phyloP scores from a whole-genome alignment of 352 stramenopile genomes.

The Plasmopara muralis region DNA sequence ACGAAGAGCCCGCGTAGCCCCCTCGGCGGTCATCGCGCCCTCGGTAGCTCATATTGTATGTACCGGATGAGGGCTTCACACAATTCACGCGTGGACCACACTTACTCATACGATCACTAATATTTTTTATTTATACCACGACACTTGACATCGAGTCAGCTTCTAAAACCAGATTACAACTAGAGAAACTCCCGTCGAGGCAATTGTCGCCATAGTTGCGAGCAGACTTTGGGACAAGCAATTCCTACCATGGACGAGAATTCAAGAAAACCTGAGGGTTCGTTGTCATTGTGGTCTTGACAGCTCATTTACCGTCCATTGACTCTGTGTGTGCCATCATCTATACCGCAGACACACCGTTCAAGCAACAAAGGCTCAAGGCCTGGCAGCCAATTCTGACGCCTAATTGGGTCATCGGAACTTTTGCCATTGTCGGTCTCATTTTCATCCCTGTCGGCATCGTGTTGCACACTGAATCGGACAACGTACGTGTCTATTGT shows the following conservation, averaged over 20 bases:
- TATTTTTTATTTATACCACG: conserved; percentile 11
- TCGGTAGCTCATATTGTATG: conserved; percentile 28
- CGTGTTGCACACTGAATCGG: conserved; percentile 78
- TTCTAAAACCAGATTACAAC: conserved; percentile 5
- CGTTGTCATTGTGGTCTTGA: neutral
- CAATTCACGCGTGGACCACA: neutral
- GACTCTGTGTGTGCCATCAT: neutral
- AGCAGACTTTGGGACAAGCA: conserved; percentile 21
- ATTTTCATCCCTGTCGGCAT: conserved; percentile 94
- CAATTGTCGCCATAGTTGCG: conserved; percentile 13
- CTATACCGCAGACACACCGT: conserved; percentile 58
- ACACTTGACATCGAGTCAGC: conserved; percentile 4
- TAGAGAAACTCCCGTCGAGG: conserved; percentile 18
- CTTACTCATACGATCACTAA: neutral
- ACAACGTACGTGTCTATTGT: conserved; percentile 52
- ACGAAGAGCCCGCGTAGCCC: conserved; percentile 19
- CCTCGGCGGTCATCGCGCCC: conserved; percentile 17
- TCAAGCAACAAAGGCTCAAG: conserved; percentile 88
- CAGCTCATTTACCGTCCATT: neutral
- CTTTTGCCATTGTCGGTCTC: conserved; percentile 90
- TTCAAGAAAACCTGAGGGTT: conserved; percentile 80
- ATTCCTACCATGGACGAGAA: conserved; percentile 71
- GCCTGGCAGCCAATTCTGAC: conserved; percentile 96
- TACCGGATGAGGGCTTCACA: conserved; percentile 1
- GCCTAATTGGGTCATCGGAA: conserved; percentile 92